phyloP scores from a whole-genome alignment of 306 rosid genomes.

The Biancaea sappan region DNA sequence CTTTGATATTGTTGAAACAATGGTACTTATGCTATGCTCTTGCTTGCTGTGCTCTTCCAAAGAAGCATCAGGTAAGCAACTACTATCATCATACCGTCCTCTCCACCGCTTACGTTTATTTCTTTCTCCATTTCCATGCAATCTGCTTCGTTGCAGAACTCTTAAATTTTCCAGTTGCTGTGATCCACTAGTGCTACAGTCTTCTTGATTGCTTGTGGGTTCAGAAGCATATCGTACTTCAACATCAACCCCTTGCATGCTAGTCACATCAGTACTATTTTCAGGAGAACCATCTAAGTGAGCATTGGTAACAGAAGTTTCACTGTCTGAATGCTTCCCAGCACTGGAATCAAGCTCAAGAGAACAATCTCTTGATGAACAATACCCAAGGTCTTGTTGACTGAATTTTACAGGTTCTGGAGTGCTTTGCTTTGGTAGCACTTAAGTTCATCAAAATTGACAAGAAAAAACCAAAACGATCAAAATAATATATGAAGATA shows the following conservation, averaged over 20 bases:
- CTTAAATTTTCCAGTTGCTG: slow-evolving; percentile 61
- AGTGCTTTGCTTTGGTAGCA: slow-evolving; percentile 51
- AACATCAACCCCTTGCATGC: slow-evolving; percentile 60
- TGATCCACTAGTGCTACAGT: slow-evolving; percentile 95
- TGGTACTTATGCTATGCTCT: slow-evolving; percentile 54
- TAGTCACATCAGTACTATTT: slow-evolving; percentile 70
- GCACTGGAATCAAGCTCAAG: slow-evolving; percentile 62
- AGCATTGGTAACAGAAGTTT: slow-evolving; percentile 68
- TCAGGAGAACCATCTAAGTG: slow-evolving; percentile 72
- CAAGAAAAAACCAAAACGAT: slow-evolving; percentile 26
- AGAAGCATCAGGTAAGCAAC: slow-evolving; percentile 49
- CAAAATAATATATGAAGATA: slow-evolving; percentile 8
- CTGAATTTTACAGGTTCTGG: slow-evolving; percentile 57
- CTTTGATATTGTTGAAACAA: slow-evolving; percentile 46
- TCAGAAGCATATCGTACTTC: slow-evolving; percentile 76
- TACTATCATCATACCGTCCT: slow-evolving; percentile 76
- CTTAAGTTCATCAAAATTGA: slow-evolving; percentile 43
- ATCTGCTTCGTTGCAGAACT: slow-evolving; percentile 60
- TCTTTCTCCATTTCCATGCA: slow-evolving; percentile 69
- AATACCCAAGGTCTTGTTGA: slow-evolving; percentile 50
- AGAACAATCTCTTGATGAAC: slow-evolving; percentile 68
- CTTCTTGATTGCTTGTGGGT: slow-evolving; percentile 63
- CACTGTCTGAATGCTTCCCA: slow-evolving; percentile 81
- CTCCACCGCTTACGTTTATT: slow-evolving; percentile 96
- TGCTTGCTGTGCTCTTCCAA: slow-evolving; percentile 53